These are phyloP conservation scores for Globisporangium emineosum DNA, from an alignment of 352 stramenopile species.

Conservation along the genomic window DNA sequence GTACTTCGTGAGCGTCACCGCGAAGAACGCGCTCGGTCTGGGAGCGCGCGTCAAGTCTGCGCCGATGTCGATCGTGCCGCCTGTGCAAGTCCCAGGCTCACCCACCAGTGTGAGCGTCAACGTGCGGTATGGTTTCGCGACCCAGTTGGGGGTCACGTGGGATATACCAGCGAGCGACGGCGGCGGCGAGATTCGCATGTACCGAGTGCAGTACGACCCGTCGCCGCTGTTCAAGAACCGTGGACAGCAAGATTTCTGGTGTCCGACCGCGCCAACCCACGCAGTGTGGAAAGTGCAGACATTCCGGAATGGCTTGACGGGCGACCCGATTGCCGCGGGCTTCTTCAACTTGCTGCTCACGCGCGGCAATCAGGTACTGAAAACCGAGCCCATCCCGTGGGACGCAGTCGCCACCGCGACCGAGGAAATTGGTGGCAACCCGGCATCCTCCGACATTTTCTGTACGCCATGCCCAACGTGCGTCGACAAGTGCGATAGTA, in stretches of 20 bases:
- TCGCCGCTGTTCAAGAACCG: slow-evolving; percentile 66
- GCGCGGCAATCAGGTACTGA: slow-evolving; percentile 36
- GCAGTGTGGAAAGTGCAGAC: slow-evolving; percentile 63
- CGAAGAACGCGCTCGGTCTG: slow-evolving; percentile 82
- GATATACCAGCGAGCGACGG: slow-evolving; percentile 44
- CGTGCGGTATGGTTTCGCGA: slow-evolving; percentile 78
- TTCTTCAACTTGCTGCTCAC: slow-evolving; percentile 62
- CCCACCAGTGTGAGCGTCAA: slow-evolving; percentile 65
- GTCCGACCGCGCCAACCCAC: slow-evolving; percentile 39
- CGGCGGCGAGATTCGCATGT: slow-evolving; percentile 64
- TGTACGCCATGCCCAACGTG: slow-evolving; percentile 51
- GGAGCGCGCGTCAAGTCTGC: slow-evolving; percentile 36
- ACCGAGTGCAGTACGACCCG: slow-evolving; percentile 72
- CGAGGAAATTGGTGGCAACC: slow-evolving; percentile 70
- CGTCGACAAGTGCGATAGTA: slow-evolving; percentile 28
- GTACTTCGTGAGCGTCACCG: slow-evolving; percentile 88
- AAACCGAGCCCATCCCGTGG: slow-evolving; percentile 89
- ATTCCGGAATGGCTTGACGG: slow-evolving; percentile 19
- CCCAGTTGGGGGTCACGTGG: slow-evolving; percentile 62
- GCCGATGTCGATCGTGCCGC: slow-evolving; percentile 45
- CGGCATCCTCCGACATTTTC: slow-evolving; percentile 49
- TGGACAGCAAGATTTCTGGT: slow-evolving; percentile 65
- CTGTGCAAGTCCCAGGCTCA: slow-evolving; percentile 71
- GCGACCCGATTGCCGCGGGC: slow-evolving; percentile 38
- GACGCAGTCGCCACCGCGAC: slow-evolving; percentile 84